Evolutionary conservation across 1,139 yeast species (phyloP).

Genomic region (Taphrina sp.): DNA sequence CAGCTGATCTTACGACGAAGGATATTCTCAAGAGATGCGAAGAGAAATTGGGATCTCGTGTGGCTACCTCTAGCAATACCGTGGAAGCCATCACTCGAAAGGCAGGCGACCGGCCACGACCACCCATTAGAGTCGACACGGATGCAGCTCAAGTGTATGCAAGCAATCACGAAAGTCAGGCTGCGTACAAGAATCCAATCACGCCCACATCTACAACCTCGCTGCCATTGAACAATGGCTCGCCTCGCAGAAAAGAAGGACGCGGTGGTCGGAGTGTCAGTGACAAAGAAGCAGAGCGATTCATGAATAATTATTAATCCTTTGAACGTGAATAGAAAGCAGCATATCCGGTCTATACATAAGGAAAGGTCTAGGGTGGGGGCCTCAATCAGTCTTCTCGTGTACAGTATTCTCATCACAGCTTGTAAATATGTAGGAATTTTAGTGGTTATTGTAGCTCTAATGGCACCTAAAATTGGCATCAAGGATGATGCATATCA

Average conservation of each 20-base stretch:
- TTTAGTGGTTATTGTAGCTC: no score
- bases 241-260: not conserved
- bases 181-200: not conserved
- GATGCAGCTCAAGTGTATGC: conserved; percentile 26
- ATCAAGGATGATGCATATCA: no score
- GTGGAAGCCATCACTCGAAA: conserved; percentile 29
- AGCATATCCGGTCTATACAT: no score
- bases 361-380: no score
- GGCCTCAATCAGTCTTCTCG: no score
- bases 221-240: conserved; percentile 3
- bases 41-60: conserved; percentile 17
- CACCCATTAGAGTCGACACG: conserved; percentile 20
- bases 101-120: conserved; percentile 19
- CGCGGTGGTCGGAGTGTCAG: conserved; percentile 11
- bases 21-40: conserved; percentile 42
- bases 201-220: conserved; percentile 10
- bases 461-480: no score
- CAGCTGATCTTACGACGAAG: conserved; percentile 41
- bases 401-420: no score
- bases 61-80: conserved; percentile 23
- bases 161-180: conserved; percentile 16
- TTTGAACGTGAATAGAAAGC: no score
- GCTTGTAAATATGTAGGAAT: no score
- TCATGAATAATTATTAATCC: conserved; percentile 9
- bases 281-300: conserved; percentile 20